These are phyloP conservation scores for Trametes versicolor DNA, from an alignment of 1,284 basidiomycete species.

Conservation along the genomic window DNA sequence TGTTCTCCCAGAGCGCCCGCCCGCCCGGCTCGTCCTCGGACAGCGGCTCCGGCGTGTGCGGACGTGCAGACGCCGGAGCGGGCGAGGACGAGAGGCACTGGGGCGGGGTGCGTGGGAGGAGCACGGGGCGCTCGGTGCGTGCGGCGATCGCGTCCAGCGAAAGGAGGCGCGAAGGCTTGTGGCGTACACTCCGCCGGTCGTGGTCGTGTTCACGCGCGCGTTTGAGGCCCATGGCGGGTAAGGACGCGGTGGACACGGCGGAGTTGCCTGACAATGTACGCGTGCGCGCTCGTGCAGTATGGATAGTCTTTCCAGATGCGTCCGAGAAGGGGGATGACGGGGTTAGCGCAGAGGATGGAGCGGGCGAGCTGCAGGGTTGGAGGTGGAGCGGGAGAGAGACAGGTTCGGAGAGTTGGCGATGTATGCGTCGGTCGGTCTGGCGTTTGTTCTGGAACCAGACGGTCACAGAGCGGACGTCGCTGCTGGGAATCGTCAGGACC, in stretches of 20 bases:
- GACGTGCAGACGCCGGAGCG: constrained; percentile 27
- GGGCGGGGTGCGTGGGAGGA: constrained; percentile 31
- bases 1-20: constrained; percentile 66
- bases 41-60: constrained; percentile 42
- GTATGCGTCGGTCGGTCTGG: constrained; percentile 74
- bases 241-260: constrained; percentile 15
- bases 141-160: constrained; percentile 66
- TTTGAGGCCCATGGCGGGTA: constrained; percentile 10
- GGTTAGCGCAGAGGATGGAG: constrained; percentile 35
- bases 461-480: constrained; percentile 81
- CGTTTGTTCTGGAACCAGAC: constrained; percentile 88
- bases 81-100: constrained; percentile 27
- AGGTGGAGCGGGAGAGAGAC: constrained; percentile 26
- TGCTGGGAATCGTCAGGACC: constrained; percentile 39
- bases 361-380: constrained; percentile 51
- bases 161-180: constrained; percentile 39
- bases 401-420: constrained; percentile 53
- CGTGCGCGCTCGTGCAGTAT: constrained; percentile 39
- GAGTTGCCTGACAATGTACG: constrained; percentile 29
- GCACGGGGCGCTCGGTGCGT: constrained; percentile 41
- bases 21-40: constrained; percentile 33
- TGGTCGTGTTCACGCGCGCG: constrained; percentile 24
- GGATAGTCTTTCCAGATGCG: constrained; percentile 40
- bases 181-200: constrained; percentile 23
- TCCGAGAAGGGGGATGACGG: constrained; percentile 40